phyloP scores from a whole-genome alignment of 2,329 filamentous ascomycete species.

The Fusarium kyushuense region DNA sequence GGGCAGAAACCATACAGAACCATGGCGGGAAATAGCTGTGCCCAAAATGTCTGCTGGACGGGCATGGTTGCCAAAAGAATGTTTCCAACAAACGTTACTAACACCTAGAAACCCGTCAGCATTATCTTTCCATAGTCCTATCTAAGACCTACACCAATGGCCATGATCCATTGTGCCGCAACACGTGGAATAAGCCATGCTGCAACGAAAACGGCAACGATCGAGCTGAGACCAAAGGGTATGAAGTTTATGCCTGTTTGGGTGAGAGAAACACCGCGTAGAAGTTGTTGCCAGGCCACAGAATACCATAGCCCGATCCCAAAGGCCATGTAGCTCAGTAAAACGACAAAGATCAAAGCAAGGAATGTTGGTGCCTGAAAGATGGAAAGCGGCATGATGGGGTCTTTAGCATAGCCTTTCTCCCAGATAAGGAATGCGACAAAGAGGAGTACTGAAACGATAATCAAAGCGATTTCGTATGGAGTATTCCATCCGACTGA shows the following conservation, averaged over 20 bases:
- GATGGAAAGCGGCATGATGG: constrained; percentile 61
- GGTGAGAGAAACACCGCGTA: constrained; percentile 56
- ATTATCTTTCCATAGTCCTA: background rate
- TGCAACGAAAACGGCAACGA: constrained; percentile 18
- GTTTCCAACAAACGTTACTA: constrained; percentile 3
- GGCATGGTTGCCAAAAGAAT: constrained; percentile 57
- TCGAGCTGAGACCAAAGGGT: constrained; percentile 9
- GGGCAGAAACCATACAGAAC: constrained; percentile 55
- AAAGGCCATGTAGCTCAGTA: constrained; percentile 61
- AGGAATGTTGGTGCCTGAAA: constrained; percentile 60
- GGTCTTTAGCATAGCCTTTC: constrained; percentile 52
- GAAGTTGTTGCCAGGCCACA: constrained; percentile 57
- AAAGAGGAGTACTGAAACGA: constrained; percentile 51
- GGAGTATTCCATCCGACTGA: constrained; percentile 59
- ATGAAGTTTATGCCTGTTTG: constrained; percentile 9
- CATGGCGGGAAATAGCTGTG: constrained; percentile 56
- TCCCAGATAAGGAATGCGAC: constrained; percentile 58
- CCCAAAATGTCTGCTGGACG: constrained; percentile 56
- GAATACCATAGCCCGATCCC: constrained; percentile 64
- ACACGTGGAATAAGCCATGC: constrained; percentile 62
- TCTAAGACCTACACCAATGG: constrained; percentile 52
- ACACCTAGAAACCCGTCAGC: background rate
- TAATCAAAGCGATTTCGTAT: constrained; percentile 56
- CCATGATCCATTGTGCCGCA: constrained; percentile 61
- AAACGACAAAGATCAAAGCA: constrained; percentile 57